Percentiles rank a stretch among this genome's conserved stretches.
phyloP scores from a whole-genome alignment of 2,329 filamentous ascomycete species.

The Trichoderma afroharzianum region DNA sequence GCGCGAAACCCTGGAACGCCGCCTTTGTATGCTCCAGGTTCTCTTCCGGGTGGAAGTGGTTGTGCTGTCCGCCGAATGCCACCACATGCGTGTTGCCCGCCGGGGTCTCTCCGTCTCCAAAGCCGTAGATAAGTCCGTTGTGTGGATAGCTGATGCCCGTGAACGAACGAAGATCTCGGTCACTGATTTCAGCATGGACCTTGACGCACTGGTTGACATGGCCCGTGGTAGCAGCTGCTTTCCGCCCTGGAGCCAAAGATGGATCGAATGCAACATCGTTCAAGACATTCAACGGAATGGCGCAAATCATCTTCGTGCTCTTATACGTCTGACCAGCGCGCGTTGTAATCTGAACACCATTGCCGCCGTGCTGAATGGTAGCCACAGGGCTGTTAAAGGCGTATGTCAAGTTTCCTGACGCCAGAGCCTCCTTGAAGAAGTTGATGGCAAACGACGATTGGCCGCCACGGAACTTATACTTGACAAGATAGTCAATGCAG shows the following conservation, averaged over 20 bases:
- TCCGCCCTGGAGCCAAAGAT: neutral
- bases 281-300: conserved; percentile 9
- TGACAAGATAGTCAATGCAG: conserved; percentile 10
- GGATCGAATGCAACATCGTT: conserved; percentile 9
- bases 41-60: conserved; percentile 6
- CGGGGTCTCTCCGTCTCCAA: neutral
- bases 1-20: neutral
- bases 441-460: conserved; percentile 6
- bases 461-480: conserved; percentile 7
- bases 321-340: neutral
- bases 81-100: conserved; percentile 8
- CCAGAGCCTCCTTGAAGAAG: conserved; percentile 10
- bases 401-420: neutral
- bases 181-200: conserved; percentile 9
- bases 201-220: conserved; percentile 13
- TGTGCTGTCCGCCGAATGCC: conserved; percentile 7
- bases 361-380: neutral
- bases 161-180: conserved; percentile 10
- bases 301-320: conserved; percentile 6
- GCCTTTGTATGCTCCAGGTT: conserved; percentile 7
- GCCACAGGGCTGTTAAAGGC: conserved; percentile 9
- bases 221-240: conserved; percentile 4
- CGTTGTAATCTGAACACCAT: conserved; percentile 3
- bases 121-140: conserved; percentile 8
- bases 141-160: conserved; percentile 11